Percentiles rank a stretch among this genome's conserved stretches.
These are phyloP conservation scores for Daldinia eschscholtzii DNA, from an alignment of 2,329 filamentous ascomycete species.

Conservation along the genomic window DNA sequence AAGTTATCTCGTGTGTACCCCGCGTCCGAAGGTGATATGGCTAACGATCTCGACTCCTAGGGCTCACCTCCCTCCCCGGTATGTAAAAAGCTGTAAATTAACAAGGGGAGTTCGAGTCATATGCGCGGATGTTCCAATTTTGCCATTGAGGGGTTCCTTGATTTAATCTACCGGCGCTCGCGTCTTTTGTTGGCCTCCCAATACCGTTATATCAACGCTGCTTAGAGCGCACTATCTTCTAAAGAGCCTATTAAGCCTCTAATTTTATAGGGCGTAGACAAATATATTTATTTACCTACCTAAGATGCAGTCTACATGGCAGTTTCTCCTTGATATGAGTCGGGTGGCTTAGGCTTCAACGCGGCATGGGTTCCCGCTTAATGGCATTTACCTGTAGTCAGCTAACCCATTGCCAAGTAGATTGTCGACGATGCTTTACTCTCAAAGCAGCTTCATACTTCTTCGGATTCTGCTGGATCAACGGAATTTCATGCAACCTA, in stretches of 20 bases:
- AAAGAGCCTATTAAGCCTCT: neutral
- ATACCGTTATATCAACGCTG: neutral
- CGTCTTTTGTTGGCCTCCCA: neutral
- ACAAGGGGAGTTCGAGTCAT: slow-evolving; percentile 6
- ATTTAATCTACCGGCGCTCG: neutral
- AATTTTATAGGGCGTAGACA: neutral
- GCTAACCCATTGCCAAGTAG: no score
- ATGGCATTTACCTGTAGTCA: no score
- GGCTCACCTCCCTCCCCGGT: slow-evolving; percentile 45
- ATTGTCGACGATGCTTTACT: no score
- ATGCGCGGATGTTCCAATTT: neutral
- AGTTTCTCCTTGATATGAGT: no score
- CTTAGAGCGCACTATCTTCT: neutral
- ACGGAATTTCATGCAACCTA: no score
- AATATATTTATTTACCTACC: slow-evolving; percentile 1
- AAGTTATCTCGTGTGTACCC: slow-evolving; percentile 12
- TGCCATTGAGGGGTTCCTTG: neutral
- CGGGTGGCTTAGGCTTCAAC: no score
- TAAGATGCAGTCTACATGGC: no score
- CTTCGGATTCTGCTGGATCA: no score
- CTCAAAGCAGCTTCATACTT: no score
- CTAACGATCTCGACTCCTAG: slow-evolving; percentile 33
- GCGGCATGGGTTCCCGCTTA: no score
- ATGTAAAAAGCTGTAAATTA: slow-evolving; percentile 25
- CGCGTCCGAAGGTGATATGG: neutral